These are phyloP conservation scores for Blechomonas ayalai DNA, from an alignment of 208 protist genomes.

Conservation along the genomic window DNA sequence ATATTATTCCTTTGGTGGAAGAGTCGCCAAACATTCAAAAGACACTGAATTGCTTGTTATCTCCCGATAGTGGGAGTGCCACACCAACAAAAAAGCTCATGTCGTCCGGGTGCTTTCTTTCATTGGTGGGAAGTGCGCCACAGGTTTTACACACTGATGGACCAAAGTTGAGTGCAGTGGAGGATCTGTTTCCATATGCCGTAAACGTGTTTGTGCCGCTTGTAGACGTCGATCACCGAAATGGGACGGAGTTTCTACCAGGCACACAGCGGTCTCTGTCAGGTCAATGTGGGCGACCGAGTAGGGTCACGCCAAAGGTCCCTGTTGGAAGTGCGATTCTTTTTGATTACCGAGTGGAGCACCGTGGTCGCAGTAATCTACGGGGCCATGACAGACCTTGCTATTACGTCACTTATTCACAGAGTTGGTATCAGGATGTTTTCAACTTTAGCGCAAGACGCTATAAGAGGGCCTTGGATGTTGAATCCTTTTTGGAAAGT, in stretches of 20 bases:
- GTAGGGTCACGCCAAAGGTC: slow-evolving; percentile 19
- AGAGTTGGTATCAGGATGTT: slow-evolving; percentile 48
- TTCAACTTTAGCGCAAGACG: slow-evolving; percentile 49
- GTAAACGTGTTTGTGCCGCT: slow-evolving; percentile 73
- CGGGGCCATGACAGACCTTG: slow-evolving; percentile 28
- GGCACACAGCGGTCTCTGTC: slow-evolving; percentile 17
- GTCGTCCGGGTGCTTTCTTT: slow-evolving; percentile 59
- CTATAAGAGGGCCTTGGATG: slow-evolving; percentile 28
- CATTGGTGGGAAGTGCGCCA: slow-evolving; percentile 32
- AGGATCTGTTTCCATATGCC: slow-evolving; percentile 52
- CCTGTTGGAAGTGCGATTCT: slow-evolving; percentile 31
- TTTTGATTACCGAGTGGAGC: slow-evolving; percentile 62
- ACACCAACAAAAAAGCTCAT: slow-evolving; percentile 27
- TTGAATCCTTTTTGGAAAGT: slow-evolving; percentile 6
- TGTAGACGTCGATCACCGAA: slow-evolving; percentile 31
- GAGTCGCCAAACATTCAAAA: slow-evolving; percentile 24
- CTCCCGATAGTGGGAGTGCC: background rate
- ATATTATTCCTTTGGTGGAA: slow-evolving; percentile 26
- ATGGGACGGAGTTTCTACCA: slow-evolving; percentile 57
- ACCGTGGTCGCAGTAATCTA: slow-evolving; percentile 42
- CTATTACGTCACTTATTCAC: slow-evolving; percentile 49
- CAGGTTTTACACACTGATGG: slow-evolving; percentile 56
- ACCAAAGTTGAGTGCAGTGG: slow-evolving; percentile 28
- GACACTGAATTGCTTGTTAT: slow-evolving; percentile 22
- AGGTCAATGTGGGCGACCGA: slow-evolving; percentile 1